These are phyloP conservation scores for Geotrichum histeridarum DNA, from an alignment of 1,139 yeast genomes.

Conservation along the genomic window DNA sequence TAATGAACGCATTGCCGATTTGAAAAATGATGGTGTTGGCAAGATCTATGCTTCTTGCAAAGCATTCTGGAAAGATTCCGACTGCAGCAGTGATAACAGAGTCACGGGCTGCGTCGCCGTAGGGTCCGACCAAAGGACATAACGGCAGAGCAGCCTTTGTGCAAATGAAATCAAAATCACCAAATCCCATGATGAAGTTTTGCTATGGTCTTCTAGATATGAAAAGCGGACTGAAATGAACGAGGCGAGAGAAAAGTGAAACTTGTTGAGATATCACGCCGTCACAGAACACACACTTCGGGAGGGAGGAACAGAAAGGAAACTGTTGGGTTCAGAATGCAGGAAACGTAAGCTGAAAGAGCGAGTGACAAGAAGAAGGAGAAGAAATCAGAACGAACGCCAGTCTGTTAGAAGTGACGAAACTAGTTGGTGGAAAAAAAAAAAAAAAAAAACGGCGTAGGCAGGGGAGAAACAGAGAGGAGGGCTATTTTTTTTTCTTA, in stretches of 20 bases:
- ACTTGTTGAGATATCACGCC: too few relatives aligned
- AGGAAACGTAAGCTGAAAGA: too few relatives aligned
- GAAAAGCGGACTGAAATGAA: neutral
- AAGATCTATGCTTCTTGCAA: conserved; percentile 75
- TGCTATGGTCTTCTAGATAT: neutral
- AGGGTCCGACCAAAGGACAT: conserved; percentile 60
- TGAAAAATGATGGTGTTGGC: conserved; percentile 91
- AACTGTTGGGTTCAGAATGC: too few relatives aligned
- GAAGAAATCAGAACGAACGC: too few relatives aligned
- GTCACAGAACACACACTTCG: too few relatives aligned
- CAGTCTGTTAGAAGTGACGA: too few relatives aligned
- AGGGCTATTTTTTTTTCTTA: too few relatives aligned
- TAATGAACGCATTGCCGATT: conserved; percentile 80
- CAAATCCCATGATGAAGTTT: conserved; percentile 43
- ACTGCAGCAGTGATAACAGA: conserved; percentile 43
- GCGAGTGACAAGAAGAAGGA: too few relatives aligned
- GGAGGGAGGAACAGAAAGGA: too few relatives aligned
- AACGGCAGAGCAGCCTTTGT: conserved; percentile 67
- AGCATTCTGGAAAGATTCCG: conserved; percentile 74
- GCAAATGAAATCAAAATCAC: conserved; percentile 67
- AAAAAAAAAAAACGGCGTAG: too few relatives aligned
- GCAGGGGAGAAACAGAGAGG: too few relatives aligned
- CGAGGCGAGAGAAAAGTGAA: neutral
- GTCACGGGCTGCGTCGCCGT: conserved; percentile 21
- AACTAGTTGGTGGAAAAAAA: too few relatives aligned